These are phyloP conservation scores for Ceratobasidium sp. DNA, from an alignment of 1,284 basidiomycete species.

Conservation along the genomic window DNA sequence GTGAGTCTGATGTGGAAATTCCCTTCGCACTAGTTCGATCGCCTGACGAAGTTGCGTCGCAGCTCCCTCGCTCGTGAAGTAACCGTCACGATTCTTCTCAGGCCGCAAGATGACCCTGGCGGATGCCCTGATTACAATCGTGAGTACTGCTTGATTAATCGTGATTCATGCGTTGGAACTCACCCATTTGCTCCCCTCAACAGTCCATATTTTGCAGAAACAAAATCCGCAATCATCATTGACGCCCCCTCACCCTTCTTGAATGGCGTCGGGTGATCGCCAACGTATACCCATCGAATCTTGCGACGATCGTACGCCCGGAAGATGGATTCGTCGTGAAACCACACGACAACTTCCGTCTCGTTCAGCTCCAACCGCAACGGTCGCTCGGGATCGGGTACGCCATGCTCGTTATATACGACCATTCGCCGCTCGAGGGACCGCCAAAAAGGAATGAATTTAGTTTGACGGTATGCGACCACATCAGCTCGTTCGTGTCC, in stretches of 20 bases:
- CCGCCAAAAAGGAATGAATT: slow-evolving; percentile 22
- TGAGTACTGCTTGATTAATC: not conserved
- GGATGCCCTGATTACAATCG: slow-evolving; percentile 41
- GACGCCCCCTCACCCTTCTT: slow-evolving; percentile 23
- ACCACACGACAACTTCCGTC: slow-evolving; percentile 11
- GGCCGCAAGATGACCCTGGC: slow-evolving; percentile 58
- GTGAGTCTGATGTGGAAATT: slow-evolving; percentile 53
- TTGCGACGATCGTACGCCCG: slow-evolving; percentile 11
- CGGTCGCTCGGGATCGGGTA: slow-evolving; percentile 7
- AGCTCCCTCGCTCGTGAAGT: slow-evolving; percentile 58
- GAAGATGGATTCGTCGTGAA: slow-evolving; percentile 34
- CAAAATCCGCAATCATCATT: slow-evolving; percentile 36
- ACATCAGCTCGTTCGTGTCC: slow-evolving; percentile 49
- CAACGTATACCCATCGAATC: not conserved
- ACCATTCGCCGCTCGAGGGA: not conserved
- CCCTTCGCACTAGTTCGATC: slow-evolving; percentile 57
- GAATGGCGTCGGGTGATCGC: slow-evolving; percentile 14
- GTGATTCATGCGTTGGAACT: not conserved
- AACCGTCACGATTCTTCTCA: slow-evolving; percentile 62
- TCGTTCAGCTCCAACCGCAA: slow-evolving; percentile 8
- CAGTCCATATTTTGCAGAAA: slow-evolving; percentile 26
- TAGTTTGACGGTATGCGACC: slow-evolving; percentile 41
- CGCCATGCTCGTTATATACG: slow-evolving; percentile 4
- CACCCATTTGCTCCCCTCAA: slow-evolving; percentile 6
- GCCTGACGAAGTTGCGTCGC: slow-evolving; percentile 54